These are phyloP conservation scores for Amaranthus cruentus DNA, from an alignment of 148 eudicot genomes.

Conservation along the genomic window DNA sequence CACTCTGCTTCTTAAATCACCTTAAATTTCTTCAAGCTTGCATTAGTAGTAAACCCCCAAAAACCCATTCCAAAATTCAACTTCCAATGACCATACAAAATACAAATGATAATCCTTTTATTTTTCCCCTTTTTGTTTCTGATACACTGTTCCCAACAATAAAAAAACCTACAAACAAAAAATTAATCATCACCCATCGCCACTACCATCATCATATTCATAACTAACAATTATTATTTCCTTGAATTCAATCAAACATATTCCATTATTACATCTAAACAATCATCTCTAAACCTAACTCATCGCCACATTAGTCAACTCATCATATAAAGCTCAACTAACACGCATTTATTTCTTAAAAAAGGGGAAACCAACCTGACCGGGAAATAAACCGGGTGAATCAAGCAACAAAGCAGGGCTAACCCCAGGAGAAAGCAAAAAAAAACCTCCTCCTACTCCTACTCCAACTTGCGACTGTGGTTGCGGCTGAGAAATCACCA, in stretches of 20 bases:
- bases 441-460: constrained; percentile 21
- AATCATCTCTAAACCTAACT: constrained; percentile 2
- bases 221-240: background rate
- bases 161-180: background rate
- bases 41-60: background rate
- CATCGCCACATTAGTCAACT: background rate
- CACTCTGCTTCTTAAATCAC: background rate
- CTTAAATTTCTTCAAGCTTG: background rate
- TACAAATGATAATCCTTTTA: background rate
- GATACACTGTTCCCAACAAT: background rate
- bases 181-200: background rate
- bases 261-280: background rate
- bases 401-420: constrained; percentile 69
- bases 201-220: background rate
- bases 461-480: background rate
- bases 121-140: background rate
- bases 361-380: constrained; percentile 42
- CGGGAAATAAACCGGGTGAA: constrained; percentile 56
- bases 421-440: constrained; percentile 60
- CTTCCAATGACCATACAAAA: background rate
- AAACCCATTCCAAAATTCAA: background rate
- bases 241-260: background rate
- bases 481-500: constrained; percentile 35
- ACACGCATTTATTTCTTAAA: background rate
- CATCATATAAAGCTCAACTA: background rate